Evolutionary conservation across 202 grass and related monocot genomes (phyloP), one percentile per base, ranked within the genome.

Genomic region (Saccharum hybrid): DNA sequence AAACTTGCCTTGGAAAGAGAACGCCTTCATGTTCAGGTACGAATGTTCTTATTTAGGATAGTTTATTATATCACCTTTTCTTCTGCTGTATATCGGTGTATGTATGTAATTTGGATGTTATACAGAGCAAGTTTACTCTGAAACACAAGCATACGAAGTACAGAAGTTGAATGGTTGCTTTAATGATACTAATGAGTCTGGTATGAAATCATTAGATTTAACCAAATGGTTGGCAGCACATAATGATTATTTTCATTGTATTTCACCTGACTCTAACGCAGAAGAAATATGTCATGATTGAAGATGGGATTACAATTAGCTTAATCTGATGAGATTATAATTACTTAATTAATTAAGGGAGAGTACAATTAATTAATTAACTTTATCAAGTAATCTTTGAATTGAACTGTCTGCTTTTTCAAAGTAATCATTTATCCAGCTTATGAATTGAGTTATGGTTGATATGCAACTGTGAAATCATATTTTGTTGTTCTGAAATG

Each of bases 1-100:
- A 98, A 93, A 86, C 88, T 98, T 79, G 84, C 95, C 31, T 77
- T 85, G 49, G 92, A 94, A 84, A 94, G 95, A 75, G 95, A 98
- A 51, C 62, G 71, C 1, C 95, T 94, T 88, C 89, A 98, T 84
- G 71, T 85, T 57, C 90, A 93, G 95, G 95, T 98, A 26, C 26
- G 26, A 78, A 45, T 86, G 36, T 60, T 76, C 21, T 81, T 82
- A 80, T 88, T 68, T 28, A 71, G 4, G 15, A 79, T 43, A 63
- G 12, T 38, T 64, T 34, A 6, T 13, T 4, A 54, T 48, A 65
- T 36, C 36, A 68, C 28, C 57, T 26, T 59, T 68, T 71, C 60
- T 12, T 63, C 76, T 74, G 10, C 21, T 56, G 12, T 77, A 12
- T 19, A 80, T 82, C 7, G 16, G 11, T 89, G 28, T 8, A 75